These are phyloP conservation scores for Aspergillus novofumigatus DNA, from an alignment of 2,329 filamentous ascomycete genomes.

Conservation along the genomic window DNA sequence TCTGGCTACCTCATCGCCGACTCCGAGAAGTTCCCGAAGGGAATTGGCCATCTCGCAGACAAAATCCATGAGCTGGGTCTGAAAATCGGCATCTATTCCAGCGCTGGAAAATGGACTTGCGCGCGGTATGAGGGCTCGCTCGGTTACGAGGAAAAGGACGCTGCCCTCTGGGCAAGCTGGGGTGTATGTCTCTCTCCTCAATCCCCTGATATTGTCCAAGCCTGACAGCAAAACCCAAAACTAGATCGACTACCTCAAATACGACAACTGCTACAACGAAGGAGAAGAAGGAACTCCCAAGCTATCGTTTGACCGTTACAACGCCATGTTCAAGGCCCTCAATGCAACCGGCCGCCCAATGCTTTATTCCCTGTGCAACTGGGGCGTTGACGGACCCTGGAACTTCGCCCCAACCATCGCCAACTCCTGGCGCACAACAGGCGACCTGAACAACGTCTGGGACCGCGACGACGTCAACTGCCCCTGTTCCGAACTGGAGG, in stretches of 20 bases:
- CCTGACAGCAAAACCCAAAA: background rate
- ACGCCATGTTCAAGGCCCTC: slow-evolving; percentile 46
- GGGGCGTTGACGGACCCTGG: slow-evolving; percentile 49
- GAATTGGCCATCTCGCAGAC: slow-evolving; percentile 47
- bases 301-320: slow-evolving; percentile 46
- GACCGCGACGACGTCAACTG: slow-evolving; percentile 41
- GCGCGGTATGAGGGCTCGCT: slow-evolving; percentile 41
- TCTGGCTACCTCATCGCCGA: slow-evolving; percentile 43
- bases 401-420: slow-evolving; percentile 47
- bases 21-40: slow-evolving; percentile 44
- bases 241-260: slow-evolving; percentile 47
- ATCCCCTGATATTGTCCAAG: slow-evolving; percentile 4
- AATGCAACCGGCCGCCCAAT: slow-evolving; percentile 46
- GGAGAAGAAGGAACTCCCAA: slow-evolving; percentile 48
- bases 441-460: slow-evolving; percentile 47
- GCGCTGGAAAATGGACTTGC: slow-evolving; percentile 30
- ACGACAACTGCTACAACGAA: slow-evolving; percentile 56
- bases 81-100: slow-evolving; percentile 52
- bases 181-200: slow-evolving; percentile 36
- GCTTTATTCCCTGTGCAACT: slow-evolving; percentile 48
- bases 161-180: slow-evolving; percentile 49
- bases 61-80: slow-evolving; percentile 47
- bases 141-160: slow-evolving; percentile 51
- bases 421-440: slow-evolving; percentile 46
- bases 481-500: slow-evolving; percentile 37